These are phyloP conservation scores for Didymella keratinophila DNA, from an alignment of 2,329 filamentous ascomycete genomes.

Conservation along the genomic window DNA sequence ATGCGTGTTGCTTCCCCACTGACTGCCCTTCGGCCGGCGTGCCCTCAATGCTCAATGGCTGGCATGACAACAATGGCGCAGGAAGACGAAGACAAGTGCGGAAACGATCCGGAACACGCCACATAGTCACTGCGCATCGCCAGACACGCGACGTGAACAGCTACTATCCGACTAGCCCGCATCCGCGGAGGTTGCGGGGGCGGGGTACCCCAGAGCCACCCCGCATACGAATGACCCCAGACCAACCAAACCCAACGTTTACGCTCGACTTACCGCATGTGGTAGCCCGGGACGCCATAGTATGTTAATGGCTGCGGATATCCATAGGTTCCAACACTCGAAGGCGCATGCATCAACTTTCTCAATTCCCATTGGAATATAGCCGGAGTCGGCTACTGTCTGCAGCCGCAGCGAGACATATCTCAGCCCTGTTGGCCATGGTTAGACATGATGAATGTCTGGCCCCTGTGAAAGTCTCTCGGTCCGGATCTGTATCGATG, in stretches of 20 bases:
- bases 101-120: constrained; percentile 21
- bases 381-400: constrained; percentile 18
- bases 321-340: background rate
- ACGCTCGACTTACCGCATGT: constrained; percentile 20
- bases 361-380: constrained; percentile 4
- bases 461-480: constrained; percentile 1
- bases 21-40: constrained; percentile 26
- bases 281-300: constrained; percentile 19
- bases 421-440: background rate
- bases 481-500: background rate
- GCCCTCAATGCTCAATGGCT: constrained; percentile 10
- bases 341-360: constrained; percentile 11
- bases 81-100: constrained; percentile 10
- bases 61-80: constrained; percentile 8
- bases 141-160: constrained; percentile 18
- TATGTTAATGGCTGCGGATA: constrained; percentile 3
- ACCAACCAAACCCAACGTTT: constrained; percentile 8
- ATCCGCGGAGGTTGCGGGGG: constrained; percentile 32
- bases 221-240: constrained; percentile 20
- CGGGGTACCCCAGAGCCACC: constrained; percentile 32
- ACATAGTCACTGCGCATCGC: background rate
- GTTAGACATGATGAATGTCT: constrained; percentile 9
- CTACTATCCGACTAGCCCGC: constrained; percentile 25
- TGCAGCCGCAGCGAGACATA: constrained; percentile 6
- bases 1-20: constrained; percentile 4